Evolutionary conservation across 2,329 filamentous ascomycete genomes (phyloP).

Genomic region (Aspergillus hiratsukae): DNA sequence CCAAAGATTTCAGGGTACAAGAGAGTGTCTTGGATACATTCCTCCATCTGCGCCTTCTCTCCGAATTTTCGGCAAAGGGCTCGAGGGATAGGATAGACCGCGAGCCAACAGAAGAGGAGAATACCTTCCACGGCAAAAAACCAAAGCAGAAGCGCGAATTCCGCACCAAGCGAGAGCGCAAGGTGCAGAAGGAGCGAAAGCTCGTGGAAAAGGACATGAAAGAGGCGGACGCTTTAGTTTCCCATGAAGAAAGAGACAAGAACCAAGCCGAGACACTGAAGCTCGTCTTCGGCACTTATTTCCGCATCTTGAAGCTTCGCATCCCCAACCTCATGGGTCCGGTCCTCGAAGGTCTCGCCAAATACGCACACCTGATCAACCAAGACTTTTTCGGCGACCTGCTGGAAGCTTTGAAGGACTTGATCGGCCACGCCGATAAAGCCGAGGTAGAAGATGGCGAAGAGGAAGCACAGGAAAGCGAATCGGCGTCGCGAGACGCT

Average conservation of each 20-base stretch:
- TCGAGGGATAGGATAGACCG: conserved; percentile 73
- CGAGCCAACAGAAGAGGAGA: conserved; percentile 37
- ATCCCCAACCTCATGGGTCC: conserved; percentile 88
- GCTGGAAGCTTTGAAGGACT: conserved; percentile 87
- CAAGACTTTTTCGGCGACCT: conserved; percentile 98
- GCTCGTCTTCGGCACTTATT: conserved; percentile 91
- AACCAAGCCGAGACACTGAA: conserved; percentile 96
- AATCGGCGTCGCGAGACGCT: conserved; percentile 59
- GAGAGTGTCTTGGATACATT: conserved; percentile 88
- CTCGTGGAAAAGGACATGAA: conserved; percentile 88
- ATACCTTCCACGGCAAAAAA: conserved; percentile 50
- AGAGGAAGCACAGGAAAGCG: conserved; percentile 36
- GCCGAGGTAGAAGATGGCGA: conserved; percentile 44
- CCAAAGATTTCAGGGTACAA: conserved; percentile 73
- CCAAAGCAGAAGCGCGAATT: conserved; percentile 75
- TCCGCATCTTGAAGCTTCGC: conserved; percentile 83
- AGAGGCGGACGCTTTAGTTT: conserved; percentile 83
- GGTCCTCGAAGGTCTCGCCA: conserved; percentile 87
- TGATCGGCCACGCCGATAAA: conserved; percentile 69
- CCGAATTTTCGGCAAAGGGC: conserved; percentile 79
- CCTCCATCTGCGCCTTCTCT: conserved; percentile 79
- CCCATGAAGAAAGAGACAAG: conserved; percentile 84
- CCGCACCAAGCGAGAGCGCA: conserved; percentile 81
- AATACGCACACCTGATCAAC: conserved; percentile 95
- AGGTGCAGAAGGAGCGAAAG: conserved; percentile 79